Base-by-base conservation (phyloP, 352 stramenopile species). In the Globisporangium solare region DNA sequence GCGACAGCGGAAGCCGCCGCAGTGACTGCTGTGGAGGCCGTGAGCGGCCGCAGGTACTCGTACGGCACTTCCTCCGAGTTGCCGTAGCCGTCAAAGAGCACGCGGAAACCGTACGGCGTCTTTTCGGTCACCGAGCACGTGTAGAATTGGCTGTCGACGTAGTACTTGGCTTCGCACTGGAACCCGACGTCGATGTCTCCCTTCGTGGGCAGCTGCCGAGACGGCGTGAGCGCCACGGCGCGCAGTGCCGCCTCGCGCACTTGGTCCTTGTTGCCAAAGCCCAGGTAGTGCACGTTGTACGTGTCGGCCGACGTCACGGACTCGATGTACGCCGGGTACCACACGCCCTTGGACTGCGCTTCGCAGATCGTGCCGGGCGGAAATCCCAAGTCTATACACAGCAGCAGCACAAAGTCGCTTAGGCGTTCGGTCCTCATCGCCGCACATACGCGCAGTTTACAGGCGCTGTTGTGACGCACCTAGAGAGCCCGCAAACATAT, bases 1-100 rank as follows among this genome's bases (percentile, higher is more conserved):
- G 7, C 4, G 0, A 35, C 27, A 35, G 27, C 6, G 27, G 27
- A 35, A 35, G 27, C 6, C 27, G 27, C 27, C 7, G 3, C 27
- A n/a, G n/a, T n/a, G 27, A 35, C 27, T 35, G 27, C 27, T 11
- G 27, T 10, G 27, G 27, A 35, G 6, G 56, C 47, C 15, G 48
- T 31, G 24, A 74, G 3, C 14, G 68, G 60, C 8, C 64, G 74
- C 56, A 97, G 63, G 73, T 96, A 97, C 68, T 95, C 86, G 45
- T 87, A 90, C 21, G 89, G 89, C 39, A 97, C 84, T 65, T 96
- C 89, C 60, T 96, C 89, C 46, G 76, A 83, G 68, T 96, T 96
- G 55, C 86, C 86, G 59, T 96, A 97, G 43, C 82, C 75, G 14
- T 88, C 77, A 58, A 95, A 97, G n/a, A 92, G 62, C 50, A 96